A percentile compares a stretch with the other conserved stretches of the same genome.
phyloP scores from a whole-genome alignment of 495 filamentous ascomycete genomes.

The Rhypophila decipiens region DNA sequence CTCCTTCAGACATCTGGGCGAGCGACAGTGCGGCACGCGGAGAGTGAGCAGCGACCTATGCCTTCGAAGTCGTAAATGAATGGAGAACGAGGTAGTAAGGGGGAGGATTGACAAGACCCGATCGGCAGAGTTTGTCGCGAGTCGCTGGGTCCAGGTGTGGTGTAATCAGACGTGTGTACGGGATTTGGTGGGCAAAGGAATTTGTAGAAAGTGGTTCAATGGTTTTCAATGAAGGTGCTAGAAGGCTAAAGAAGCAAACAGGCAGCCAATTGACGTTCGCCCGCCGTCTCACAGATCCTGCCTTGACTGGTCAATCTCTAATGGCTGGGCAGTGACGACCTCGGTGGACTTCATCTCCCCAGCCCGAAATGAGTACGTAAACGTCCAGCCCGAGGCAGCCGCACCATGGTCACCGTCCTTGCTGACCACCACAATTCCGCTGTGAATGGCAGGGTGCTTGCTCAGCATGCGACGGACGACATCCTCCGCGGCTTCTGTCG shows the following conservation, averaged over 20 bases:
- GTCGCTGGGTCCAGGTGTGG: no score
- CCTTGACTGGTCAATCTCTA: conserved; percentile 1
- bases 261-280: not conserved
- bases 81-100: no score
- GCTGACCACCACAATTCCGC: conserved; percentile 40
- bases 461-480: conserved; percentile 38
- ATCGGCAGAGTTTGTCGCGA: no score
- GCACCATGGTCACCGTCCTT: conserved; percentile 35
- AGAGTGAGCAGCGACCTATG: no score
- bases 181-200: not conserved
- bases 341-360: conserved; percentile 33
- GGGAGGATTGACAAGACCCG: no score
- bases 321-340: conserved; percentile 32
- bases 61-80: no score
- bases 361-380: conserved; percentile 40
- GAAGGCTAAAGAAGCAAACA: not conserved
- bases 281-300: not conserved
- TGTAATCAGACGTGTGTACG: no score
- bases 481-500: conserved; percentile 36
- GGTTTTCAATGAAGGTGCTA: not conserved
- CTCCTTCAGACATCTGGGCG: no score
- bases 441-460: conserved; percentile 35
- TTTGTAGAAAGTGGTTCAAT: not conserved
- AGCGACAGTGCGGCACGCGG: no score
- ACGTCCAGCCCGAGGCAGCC: conserved; percentile 43